These are phyloP conservation scores for Articulospora tetracladia DNA, from an alignment of 495 filamentous ascomycete genomes.

Conservation along the genomic window DNA sequence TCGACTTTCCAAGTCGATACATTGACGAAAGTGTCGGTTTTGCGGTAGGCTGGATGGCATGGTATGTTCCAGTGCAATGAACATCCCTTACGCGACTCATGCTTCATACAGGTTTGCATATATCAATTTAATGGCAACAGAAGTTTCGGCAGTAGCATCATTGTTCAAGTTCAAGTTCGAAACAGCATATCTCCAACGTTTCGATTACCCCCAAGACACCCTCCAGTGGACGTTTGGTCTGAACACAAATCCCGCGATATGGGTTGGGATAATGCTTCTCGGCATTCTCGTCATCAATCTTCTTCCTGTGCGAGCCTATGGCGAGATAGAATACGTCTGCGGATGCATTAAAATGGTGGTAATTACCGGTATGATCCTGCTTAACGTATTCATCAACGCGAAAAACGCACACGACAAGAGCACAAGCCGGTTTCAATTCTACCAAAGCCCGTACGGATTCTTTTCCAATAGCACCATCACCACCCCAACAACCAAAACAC, in stretches of 20 bases:
- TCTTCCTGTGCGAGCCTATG: slow-evolving; percentile 39
- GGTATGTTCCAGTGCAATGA: slow-evolving; percentile 28
- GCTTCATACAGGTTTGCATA: slow-evolving; percentile 34
- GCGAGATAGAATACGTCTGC: slow-evolving; percentile 40
- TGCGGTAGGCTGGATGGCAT: slow-evolving; percentile 47
- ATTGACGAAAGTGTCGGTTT: slow-evolving; percentile 40
- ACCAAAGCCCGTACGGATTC: slow-evolving; percentile 3
- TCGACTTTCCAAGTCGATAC: slow-evolving; percentile 43
- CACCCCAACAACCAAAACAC: slow-evolving; percentile 1
- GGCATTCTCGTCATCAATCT: slow-evolving; percentile 35
- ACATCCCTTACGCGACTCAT: background rate
- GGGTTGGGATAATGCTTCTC: slow-evolving; percentile 33
- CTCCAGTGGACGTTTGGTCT: slow-evolving; percentile 31
- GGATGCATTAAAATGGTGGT: slow-evolving; percentile 39
- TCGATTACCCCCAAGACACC: slow-evolving; percentile 6
- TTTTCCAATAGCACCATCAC: slow-evolving; percentile 10
- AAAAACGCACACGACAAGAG: slow-evolving; percentile 20
- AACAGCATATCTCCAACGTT: slow-evolving; percentile 26
- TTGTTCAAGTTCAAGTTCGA: slow-evolving; percentile 39
- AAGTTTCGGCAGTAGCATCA: slow-evolving; percentile 36
- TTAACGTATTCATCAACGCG: slow-evolving; percentile 26
- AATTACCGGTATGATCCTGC: slow-evolving; percentile 35
- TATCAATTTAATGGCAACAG: slow-evolving; percentile 29
- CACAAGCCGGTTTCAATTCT: slow-evolving; percentile 18
- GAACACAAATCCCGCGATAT: slow-evolving; percentile 35